These are phyloP conservation scores for Tinospora cordifolia DNA, from an alignment of 164 flowering plant genomes.

Conservation along the genomic window DNA sequence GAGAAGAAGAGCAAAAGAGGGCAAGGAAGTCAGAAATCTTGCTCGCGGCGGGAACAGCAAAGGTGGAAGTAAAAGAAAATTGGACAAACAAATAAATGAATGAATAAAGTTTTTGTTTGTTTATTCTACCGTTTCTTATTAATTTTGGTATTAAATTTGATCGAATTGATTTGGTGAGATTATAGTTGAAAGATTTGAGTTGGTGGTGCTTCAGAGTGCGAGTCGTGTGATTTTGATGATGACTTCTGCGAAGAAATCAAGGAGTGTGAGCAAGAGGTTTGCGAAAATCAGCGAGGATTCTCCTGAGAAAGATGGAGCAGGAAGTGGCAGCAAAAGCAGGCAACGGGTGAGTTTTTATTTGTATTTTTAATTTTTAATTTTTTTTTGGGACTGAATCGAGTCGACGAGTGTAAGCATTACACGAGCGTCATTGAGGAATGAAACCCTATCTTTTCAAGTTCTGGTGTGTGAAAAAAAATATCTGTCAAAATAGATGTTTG, in stretches of 20 bases:
- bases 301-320: conserved; percentile 41
- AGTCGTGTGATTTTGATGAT: conserved; percentile 17
- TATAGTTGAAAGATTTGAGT: not conserved
- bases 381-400: not conserved
- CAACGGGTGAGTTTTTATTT: conserved; percentile 37
- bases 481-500: no score
- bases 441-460: no score
- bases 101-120: no score
- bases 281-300: conserved; percentile 36
- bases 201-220: not conserved
- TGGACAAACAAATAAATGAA: no score
- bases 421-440: not conserved
- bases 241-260: conserved; percentile 50
- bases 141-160: not conserved
- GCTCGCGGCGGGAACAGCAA: no score
- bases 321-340: conserved; percentile 31
- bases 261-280: conserved; percentile 39
- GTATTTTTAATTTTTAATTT: no score
- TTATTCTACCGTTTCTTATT: no score
- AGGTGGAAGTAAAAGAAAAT: no score
- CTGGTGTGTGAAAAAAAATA: no score
- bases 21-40: no score
- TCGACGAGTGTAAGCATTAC: not conserved
- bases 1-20: no score
- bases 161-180: not conserved